Evolutionary conservation across 1,284 basidiomycete species (phyloP), one percentile per base, ranked within the genome.

Genomic region (Ustilago shanxiensis): DNA sequence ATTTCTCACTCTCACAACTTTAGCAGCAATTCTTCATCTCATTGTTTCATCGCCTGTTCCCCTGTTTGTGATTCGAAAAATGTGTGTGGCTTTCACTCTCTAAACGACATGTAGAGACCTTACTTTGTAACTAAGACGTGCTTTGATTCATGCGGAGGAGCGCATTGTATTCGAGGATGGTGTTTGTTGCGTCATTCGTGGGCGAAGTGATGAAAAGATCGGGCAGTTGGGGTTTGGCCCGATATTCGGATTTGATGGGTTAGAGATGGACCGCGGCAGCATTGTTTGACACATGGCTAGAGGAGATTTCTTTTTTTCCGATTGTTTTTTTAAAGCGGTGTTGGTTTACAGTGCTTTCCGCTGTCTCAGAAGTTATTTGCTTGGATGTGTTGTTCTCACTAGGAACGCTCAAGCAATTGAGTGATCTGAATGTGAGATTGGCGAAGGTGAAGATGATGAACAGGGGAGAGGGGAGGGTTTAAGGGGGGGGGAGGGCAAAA

Each of bases 211-310:
- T 35, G 22, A n/a, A 20, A n/a, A n/a, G n/a, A n/a, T n/a, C n/a
- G n/a, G n/a, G n/a, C n/a, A n/a, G n/a, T n/a, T 7, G n/a, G 41
- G 41, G 9, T 20, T n/a, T n/a, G n/a, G 41, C 41, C 11, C 41
- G 41, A 41, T 44, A n/a, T 31, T 26, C 20, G 28, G 29, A 35
- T 22, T 33, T 14, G 41, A 29, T 29, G 18, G 39, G 5, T 18
- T 11, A 45, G 39, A 58, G 56, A 49, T 49, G 56, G 33, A 35
- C 56, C 45, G 56, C 56, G 33, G 56, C 56, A n/a, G n/a, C n/a
- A 33, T 47, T 54, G 16, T 20, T 35, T 3, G 29, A 54, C 28
- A 20, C 29, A 28, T 52, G 50, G 47, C 47, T 11, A 33, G 31
- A 11, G 47, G 16, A 22, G 26, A 24, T 8, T 33, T 7, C 5